Conservation (phyloP, 73 alveolate species). For the Paramecium tetraurelia region DNA sequence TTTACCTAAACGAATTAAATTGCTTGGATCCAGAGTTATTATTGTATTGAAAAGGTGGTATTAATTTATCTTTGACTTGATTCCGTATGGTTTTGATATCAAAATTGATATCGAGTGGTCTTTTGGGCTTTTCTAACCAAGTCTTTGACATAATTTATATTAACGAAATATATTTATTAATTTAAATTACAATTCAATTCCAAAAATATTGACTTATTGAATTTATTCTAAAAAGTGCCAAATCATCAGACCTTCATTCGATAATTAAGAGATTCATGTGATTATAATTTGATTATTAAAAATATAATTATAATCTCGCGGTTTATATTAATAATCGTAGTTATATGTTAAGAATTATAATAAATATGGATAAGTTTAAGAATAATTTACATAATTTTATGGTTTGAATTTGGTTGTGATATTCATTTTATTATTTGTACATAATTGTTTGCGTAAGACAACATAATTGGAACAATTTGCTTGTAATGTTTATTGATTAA, state of each 20-base stretch:
- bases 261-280: neutral
- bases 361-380: neutral
- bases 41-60: neutral
- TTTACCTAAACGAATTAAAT: conserved; percentile 7
- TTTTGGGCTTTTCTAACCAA: neutral
- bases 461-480: too few species aligned
- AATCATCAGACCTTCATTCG: neutral
- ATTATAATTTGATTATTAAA: neutral
- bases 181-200: neutral
- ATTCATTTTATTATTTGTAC: too few species aligned
- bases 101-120: neutral
- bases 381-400: too few species aligned
- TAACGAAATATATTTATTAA: neutral
- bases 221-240: neutral
- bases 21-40: neutral
- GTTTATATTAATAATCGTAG: neutral
- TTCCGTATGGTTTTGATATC: neutral
- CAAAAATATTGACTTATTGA: neutral
- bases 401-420: neutral
- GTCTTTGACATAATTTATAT: neutral
- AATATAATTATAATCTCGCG: neutral
- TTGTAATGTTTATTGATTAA: too few species aligned
- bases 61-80: neutral
- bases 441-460: too few species aligned
- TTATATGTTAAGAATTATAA: too few species aligned